A percentile compares a stretch with the other conserved stretches of the same genome.
Conservation (phyloP, 768 basidiomycete genomes). For the Hypholoma sublateritium region DNA sequence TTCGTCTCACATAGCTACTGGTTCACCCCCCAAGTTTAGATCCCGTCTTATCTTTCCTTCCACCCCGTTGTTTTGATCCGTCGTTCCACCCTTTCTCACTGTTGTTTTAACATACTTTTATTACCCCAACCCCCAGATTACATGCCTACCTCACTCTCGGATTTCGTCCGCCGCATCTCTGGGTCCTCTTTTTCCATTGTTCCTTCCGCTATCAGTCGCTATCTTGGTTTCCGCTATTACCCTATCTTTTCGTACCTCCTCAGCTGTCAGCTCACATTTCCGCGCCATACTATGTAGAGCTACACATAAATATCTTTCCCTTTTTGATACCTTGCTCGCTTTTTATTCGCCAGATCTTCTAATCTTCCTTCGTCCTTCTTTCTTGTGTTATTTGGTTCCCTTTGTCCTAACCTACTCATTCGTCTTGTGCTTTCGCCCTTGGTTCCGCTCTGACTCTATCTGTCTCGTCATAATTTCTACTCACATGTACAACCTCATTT, state of each 20-base stretch:
- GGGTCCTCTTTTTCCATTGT: constrained; percentile 1
- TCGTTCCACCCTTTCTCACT: constrained; percentile 9
- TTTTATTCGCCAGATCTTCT: not conserved
- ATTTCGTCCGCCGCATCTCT: not conserved
- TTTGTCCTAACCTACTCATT: no score
- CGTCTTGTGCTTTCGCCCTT: not conserved
- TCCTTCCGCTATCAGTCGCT: constrained; percentile 3
- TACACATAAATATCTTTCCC: not conserved
- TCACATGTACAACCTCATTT: constrained; percentile 12
- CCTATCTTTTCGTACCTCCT: not conserved
- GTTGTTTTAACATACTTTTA: constrained; percentile 17
- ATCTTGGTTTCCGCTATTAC: constrained; percentile 5
- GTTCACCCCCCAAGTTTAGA: not conserved
- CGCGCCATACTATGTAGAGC: not conserved
- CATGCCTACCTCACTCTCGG: not conserved
- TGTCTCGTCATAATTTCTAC: constrained; percentile 11
- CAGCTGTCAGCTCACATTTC: constrained; percentile 2
- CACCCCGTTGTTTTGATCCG: constrained; percentile 7
- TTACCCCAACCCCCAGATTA: constrained; percentile 3
- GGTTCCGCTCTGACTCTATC: constrained; percentile 1
- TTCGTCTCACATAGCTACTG: constrained; percentile 3
- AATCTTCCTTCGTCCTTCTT: not conserved
- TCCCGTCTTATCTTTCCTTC: constrained; percentile 4
- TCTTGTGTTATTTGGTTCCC: not conserved
- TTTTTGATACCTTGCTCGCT: not conserved